Evolutionary conservation across 768 basidiomycete species (phyloP), one percentile per base, ranked within the genome.

Genomic region (Tulasnella sp.): DNA sequence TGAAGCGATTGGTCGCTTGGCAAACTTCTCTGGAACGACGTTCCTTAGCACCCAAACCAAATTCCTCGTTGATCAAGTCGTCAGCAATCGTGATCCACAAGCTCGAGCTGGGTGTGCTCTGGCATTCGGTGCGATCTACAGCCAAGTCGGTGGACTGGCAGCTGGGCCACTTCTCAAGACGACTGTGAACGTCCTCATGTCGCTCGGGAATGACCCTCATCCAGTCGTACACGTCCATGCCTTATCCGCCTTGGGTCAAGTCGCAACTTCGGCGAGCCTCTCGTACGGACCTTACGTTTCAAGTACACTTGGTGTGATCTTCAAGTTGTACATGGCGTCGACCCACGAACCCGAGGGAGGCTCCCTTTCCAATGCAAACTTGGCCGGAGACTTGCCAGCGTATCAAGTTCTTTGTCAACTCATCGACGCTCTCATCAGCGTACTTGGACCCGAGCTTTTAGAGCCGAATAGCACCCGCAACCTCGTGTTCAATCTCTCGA

Each of bases 181-280:
- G 0, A 94, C 95, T 0, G 91, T 96, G 74, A 95, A 97, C 77
- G 89, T 98, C 62, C 84, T 98, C 41, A 92, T 96, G 88, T 96
- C 95, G 0, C 86, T 99, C 22, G 89, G 90, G 79, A 95, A 92
- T 74, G 97, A 99, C 79, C 95, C 96, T 0, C 97, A 98, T 78
- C 96, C 97, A 0, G 85, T 94, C 37, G 97, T 98, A 6, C 96
- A 98, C 79, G 97, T 90, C 77, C 95, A 91, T 89, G 90, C 96
- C 2, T 82, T 98, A 74, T 88, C 86, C 64, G 91, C 97, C 0
- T 83, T 99, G 36, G 87, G 90, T 6, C 84, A 87, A 17, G 95
- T 98, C 72, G 90, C 97, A 78, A 89, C 92, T 77, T 90, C 95
- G 3, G 95, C 96, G 3, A 95, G 91, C 80, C 81, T 98, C 71